phyloP scores from a whole-genome alignment of 148 eudicot genomes.

The Rhododendron griersonianum region DNA sequence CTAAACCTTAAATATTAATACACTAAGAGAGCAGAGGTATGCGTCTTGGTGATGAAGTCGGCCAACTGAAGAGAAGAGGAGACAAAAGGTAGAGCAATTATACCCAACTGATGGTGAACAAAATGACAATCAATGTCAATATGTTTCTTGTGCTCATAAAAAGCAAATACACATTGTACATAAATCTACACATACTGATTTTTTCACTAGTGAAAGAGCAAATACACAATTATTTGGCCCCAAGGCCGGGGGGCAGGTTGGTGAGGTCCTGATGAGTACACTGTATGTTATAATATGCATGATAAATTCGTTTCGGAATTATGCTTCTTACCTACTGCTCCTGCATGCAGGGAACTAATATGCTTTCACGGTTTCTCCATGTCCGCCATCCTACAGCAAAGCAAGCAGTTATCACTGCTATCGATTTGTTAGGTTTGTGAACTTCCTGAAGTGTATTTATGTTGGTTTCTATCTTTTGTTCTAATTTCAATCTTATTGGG shows the following conservation, averaged over 20 bases:
- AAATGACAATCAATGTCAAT: too few species aligned
- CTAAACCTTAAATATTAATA: too few species aligned
- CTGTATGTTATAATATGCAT: background rate
- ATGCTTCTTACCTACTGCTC: slow-evolving; percentile 7
- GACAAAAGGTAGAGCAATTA: too few species aligned
- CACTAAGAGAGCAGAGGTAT: too few species aligned
- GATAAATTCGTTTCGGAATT: background rate
- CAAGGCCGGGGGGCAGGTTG: background rate
- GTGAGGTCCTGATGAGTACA: background rate
- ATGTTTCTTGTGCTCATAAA: too few species aligned
- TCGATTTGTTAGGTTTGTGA: slow-evolving; percentile 84
- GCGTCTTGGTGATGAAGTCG: too few species aligned
- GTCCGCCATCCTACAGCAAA: slow-evolving; percentile 93
- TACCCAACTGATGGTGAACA: too few species aligned
- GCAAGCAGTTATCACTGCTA: slow-evolving; percentile 97
- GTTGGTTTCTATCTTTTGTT: background rate
- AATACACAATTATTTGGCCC: background rate
- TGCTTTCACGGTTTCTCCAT: slow-evolving; percentile 91
- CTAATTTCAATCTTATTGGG: background rate
- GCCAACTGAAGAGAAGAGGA: too few species aligned
- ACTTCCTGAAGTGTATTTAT: slow-evolving; percentile 7
- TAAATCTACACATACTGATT: too few species aligned
- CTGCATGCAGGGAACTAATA: slow-evolving; percentile 80
- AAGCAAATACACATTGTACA: too few species aligned
- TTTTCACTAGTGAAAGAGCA: background rate